Conservation (phyloP, 2,329 filamentous ascomycete genomes). For the Xylariaceae sp. region DNA sequence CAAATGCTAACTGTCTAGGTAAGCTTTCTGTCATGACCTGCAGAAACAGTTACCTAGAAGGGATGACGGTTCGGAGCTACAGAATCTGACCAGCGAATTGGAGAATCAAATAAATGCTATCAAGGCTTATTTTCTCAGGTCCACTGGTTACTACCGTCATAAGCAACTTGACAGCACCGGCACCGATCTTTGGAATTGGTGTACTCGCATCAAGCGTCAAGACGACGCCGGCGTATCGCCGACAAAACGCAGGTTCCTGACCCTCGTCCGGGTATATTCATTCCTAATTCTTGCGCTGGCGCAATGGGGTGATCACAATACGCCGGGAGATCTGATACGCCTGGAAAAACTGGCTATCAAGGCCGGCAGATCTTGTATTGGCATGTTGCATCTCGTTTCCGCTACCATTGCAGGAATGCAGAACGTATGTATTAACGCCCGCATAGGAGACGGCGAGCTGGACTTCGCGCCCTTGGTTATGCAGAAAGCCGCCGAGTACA, state of each 20-base stretch:
- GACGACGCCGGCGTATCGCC: constrained; percentile 28
- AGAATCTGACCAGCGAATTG: constrained; percentile 45
- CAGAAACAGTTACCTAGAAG: constrained; percentile 33
- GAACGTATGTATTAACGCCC: constrained; percentile 20
- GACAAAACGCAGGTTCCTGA: constrained; percentile 38
- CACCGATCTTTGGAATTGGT: constrained; percentile 67
- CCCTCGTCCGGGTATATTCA: constrained; percentile 56
- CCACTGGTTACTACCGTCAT: constrained; percentile 36
- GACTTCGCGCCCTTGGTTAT: constrained; percentile 64
- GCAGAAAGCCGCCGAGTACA: constrained; percentile 64
- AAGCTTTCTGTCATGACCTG: constrained; percentile 34
- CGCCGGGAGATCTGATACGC: constrained; percentile 50
- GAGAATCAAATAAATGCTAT: constrained; percentile 42
- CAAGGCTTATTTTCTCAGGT: constrained; percentile 38
- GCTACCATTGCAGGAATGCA: constrained; percentile 13
- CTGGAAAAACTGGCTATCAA: constrained; percentile 67
- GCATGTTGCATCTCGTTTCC: constrained; percentile 43
- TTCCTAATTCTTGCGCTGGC: constrained; percentile 69
- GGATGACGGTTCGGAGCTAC: constrained; percentile 30
- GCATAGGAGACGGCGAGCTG: constrained; percentile 53
- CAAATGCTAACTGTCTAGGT: constrained; percentile 13
- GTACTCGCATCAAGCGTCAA: constrained; percentile 53
- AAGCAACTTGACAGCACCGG: constrained; percentile 58
- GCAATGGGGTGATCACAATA: constrained; percentile 38
- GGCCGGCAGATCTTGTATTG: constrained; percentile 64